Conservation (phyloP, 331 rosid species). For the Arachis monticola region DNA sequence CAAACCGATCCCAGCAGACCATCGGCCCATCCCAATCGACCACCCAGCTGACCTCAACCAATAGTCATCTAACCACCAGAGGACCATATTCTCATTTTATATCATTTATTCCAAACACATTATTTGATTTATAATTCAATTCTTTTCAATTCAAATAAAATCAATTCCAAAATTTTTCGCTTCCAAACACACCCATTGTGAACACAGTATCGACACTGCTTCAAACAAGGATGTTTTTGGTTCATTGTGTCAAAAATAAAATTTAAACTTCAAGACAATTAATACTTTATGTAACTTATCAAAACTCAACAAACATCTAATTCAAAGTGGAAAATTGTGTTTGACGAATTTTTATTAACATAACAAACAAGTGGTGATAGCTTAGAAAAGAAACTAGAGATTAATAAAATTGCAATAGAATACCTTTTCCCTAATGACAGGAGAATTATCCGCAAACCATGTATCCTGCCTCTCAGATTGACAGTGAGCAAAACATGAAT, state of each 20-base stretch:
- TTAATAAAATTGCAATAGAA: background rate
- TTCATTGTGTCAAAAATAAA: background rate
- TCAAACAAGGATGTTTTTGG: background rate
- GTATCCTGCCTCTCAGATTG: constrained; percentile 92
- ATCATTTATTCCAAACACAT: too few species aligned
- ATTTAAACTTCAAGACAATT: background rate
- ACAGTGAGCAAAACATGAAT: constrained; percentile 93
- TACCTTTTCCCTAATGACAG: constrained; percentile 74
- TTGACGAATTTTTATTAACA: background rate
- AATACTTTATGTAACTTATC: background rate
- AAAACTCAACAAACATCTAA: background rate
- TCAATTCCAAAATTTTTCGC: too few species aligned
- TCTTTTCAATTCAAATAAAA: too few species aligned
- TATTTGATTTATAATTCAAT: too few species aligned
- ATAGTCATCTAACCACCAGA: too few species aligned
- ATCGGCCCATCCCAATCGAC: too few species aligned
- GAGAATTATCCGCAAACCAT: constrained; percentile 85
- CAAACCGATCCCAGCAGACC: too few species aligned
- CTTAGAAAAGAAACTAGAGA: background rate
- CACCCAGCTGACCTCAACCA: too few species aligned
- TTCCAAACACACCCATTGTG: background rate
- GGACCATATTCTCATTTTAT: too few species aligned
- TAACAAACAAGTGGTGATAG: background rate
- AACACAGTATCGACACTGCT: background rate
- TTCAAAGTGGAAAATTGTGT: background rate